Base-by-base conservation (phyloP, 768 basidiomycete genomes). In the Phallus indusiatus region DNA sequence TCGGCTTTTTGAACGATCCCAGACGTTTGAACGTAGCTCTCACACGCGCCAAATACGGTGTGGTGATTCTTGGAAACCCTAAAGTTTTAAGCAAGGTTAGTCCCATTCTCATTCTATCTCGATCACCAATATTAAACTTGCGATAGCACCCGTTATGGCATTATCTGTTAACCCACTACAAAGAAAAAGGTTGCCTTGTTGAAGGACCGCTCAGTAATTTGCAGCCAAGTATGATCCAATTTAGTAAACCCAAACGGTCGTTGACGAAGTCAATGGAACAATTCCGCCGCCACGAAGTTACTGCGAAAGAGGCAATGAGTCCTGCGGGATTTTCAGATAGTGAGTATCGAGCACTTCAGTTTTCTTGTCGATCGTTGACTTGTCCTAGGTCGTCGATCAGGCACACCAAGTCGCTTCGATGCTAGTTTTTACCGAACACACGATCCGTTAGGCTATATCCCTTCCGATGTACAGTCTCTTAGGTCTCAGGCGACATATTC, bases 31-130 rank as follows among this genome's bases (percentile, higher is more conserved):
- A 99, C 67, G 96, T 99, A 53, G 96, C 96, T 22, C 79, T 99
- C 48, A 97, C 96, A 1, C 82, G 96, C 62, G 95, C 96, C 46
- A 98, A 97, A 72, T 99, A 98, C 69, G 96, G 96, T 2, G 88
- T 95, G 9, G 96, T 99, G 53, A 97, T 99, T 66, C 79, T 99
- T n/a, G 96, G 96, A n/a, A 99, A 99, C 70, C 96, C 96, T 2
- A 98, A 98, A 71, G 95, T 99, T 58, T 76, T 99, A 53, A 96
- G 93, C 85, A 99, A 98, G 86, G 95, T 92, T 64, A 46, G 78
- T 66, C 57, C 54, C 55, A 21, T 18, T 52, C 37, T 7, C 52
- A 21, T 58, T 56, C 53, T 48, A 6, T 14, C 56, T 12, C 47
- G 51, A 56, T 59, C 12, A 34, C 54, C 12, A 35, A 54, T 59